Base-by-base conservation (phyloP, 1,139 yeast species). In the Hansenula anomala region DNA sequence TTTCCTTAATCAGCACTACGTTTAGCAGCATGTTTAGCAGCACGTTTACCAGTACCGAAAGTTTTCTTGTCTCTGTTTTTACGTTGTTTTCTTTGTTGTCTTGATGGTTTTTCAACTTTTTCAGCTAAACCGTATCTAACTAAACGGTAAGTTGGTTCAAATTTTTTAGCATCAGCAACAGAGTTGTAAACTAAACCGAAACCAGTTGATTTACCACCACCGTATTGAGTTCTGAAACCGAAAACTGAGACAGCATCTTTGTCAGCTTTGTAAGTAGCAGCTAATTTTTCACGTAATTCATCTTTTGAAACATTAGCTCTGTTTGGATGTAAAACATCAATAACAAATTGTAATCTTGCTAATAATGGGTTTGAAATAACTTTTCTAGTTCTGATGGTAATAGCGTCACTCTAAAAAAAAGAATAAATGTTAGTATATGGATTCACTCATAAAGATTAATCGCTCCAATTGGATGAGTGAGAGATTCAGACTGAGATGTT, bases 21-120 rank as follows among this genome's bases (percentile, higher is more conserved):
- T 59, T 67, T 66, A 67, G 92, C 92, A 69, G 82, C 80, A 72
- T 76, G 82, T 81, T 88, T 88, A 71, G 96, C 95, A 75, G 85
- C 86, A 72, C 88, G 82, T 73, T 78, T 84, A 68, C 90, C 95
- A 66, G 98, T 92, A 84, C 98, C 98, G 67, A 90, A 88, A 84
- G 86, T 73, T 86, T 92, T 92, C 89, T 84, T 83, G 67, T 87
- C 96, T 83, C 97, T 90, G 96, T 92, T 92, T 92, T 92, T 92
- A 90, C 87, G 88, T 85, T 92, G 98, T 78, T 94, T 94, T 82
- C 98, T 89, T 80, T 94, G 98, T 80, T 90, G 97, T 89, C 97
- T 89, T 63, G 97, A 88, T 64, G 96, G 79, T 81, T 88, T 89
- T 73, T 92, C 97, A 64, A 83, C 89, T 82, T 87, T 88, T 60